Conservation (phyloP, 768 basidiomycete species). For the Mrakia frigida region DNA sequence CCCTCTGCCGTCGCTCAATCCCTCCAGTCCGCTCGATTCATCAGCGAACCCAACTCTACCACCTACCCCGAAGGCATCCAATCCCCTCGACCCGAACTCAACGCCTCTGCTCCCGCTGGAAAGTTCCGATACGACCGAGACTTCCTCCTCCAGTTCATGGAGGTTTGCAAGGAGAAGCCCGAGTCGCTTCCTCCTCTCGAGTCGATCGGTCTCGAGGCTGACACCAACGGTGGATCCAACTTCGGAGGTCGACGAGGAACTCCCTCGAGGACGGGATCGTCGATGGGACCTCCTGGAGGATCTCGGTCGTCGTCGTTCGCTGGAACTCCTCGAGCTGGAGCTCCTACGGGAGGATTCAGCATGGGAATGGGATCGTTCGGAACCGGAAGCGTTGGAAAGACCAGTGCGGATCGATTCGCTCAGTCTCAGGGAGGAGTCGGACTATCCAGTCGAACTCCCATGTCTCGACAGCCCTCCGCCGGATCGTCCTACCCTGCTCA, state of each 20-base stretch:
- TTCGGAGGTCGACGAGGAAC: slow-evolving; percentile 20
- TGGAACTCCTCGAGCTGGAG: slow-evolving; percentile 10
- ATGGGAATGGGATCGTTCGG: slow-evolving; percentile 43
- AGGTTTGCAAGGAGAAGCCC: slow-evolving; percentile 89
- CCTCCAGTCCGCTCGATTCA: slow-evolving; percentile 72
- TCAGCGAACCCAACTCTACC: slow-evolving; percentile 71
- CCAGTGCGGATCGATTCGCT: slow-evolving; percentile 31
- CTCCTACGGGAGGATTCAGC: slow-evolving; percentile 16
- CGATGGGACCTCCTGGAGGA: slow-evolving; percentile 15
- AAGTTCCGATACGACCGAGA: slow-evolving; percentile 97
- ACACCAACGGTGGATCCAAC: slow-evolving; percentile 46
- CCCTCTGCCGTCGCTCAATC: slow-evolving; percentile 39
- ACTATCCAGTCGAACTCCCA: slow-evolving; percentile 38
- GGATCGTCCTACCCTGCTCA: slow-evolving; percentile 3
- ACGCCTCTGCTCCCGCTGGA: slow-evolving; percentile 72
- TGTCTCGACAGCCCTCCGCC: slow-evolving; percentile 55
- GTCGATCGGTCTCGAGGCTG: slow-evolving; percentile 81
- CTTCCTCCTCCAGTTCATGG: slow-evolving; percentile 96
- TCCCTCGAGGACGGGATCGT: slow-evolving; percentile 18
- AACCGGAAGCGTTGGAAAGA: slow-evolving; percentile 23
- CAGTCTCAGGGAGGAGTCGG: slow-evolving; percentile 32
- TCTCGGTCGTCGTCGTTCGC: slow-evolving; percentile 22
- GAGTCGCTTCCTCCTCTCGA: slow-evolving; percentile 82
- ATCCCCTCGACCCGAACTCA: slow-evolving; percentile 79
- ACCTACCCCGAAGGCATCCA: slow-evolving; percentile 75